Conservation (phyloP, 371 early-diverging fungal genomes). For the Sporodiniella umbellata region DNA sequence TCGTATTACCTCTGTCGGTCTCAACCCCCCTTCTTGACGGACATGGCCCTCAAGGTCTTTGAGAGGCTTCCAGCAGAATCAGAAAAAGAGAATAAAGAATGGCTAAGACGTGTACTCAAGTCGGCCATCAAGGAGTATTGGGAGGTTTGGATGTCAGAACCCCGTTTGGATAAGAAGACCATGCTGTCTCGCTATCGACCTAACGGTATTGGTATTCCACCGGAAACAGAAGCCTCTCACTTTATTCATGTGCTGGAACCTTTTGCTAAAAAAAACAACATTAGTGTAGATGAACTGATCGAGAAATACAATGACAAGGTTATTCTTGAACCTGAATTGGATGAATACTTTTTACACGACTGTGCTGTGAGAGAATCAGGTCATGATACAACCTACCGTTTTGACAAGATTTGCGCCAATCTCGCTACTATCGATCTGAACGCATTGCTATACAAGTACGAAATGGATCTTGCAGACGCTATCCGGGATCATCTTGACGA, state of each 20-base stretch:
- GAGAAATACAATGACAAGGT: slow-evolving; percentile 57
- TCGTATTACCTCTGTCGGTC: slow-evolving; percentile 93
- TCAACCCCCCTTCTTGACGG: slow-evolving; percentile 95
- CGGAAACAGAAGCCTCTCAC: slow-evolving; percentile 92
- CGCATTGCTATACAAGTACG: slow-evolving; percentile 88
- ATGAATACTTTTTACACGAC: slow-evolving; percentile 92
- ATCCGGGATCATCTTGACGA: slow-evolving; percentile 62
- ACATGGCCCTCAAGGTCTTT: slow-evolving; percentile 82
- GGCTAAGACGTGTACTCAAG: slow-evolving; percentile 70
- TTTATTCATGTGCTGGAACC: slow-evolving; percentile 84
- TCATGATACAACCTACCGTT: slow-evolving; percentile 92
- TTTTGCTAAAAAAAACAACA: slow-evolving; percentile 65
- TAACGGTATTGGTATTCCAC: slow-evolving; percentile 90
- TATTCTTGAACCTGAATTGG: slow-evolving; percentile 76
- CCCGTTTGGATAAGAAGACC: slow-evolving; percentile 69
- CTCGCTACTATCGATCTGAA: slow-evolving; percentile 90
- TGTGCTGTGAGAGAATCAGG: slow-evolving; percentile 94
- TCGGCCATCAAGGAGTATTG: slow-evolving; percentile 90
- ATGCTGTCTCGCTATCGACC: slow-evolving; percentile 82
- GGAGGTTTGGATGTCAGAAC: slow-evolving; percentile 81
- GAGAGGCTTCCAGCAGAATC: slow-evolving; percentile 43
- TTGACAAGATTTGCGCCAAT: slow-evolving; percentile 85
- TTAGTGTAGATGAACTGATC: slow-evolving; percentile 67
- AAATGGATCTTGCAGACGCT: slow-evolving; percentile 76
- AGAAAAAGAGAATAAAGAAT: slow-evolving; percentile 58